Evolutionary conservation across 768 basidiomycete genomes (phyloP).

Genomic region (Phanerodontia chrysosporium): DNA sequence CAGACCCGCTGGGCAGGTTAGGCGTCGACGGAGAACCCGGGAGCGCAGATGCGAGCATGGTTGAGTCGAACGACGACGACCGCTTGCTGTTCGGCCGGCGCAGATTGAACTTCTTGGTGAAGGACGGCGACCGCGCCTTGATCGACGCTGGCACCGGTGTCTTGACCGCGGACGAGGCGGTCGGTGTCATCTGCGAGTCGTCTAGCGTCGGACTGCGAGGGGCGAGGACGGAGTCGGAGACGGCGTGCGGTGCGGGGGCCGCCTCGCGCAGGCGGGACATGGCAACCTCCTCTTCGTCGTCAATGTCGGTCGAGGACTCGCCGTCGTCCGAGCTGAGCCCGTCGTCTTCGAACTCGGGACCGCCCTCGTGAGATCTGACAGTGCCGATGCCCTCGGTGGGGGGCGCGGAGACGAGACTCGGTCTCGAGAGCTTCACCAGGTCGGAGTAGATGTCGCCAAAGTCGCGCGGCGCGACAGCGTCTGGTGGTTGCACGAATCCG

Average conservation of each 20-base stretch:
- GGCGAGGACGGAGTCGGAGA: not conserved
- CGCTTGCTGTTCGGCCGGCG: slow-evolving; percentile 29
- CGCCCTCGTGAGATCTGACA: slow-evolving; percentile 54
- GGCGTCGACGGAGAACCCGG: slow-evolving; percentile 14
- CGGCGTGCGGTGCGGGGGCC: not conserved
- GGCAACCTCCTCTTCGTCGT: slow-evolving; percentile 29
- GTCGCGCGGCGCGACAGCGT: slow-evolving; percentile 39
- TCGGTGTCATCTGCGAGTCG: slow-evolving; percentile 3
- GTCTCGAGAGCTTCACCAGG: slow-evolving; percentile 58
- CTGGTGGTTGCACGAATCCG: slow-evolving; percentile 48
- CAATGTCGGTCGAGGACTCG: slow-evolving; percentile 32
- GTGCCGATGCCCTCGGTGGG: slow-evolving; percentile 91
- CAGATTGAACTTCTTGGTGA: slow-evolving; percentile 29
- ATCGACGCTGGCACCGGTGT: not conserved
- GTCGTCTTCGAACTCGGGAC: slow-evolving; percentile 67
- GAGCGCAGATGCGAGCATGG: not conserved
- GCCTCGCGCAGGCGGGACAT: slow-evolving; percentile 9
- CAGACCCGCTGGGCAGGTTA: slow-evolving; percentile 1
- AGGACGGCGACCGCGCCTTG: slow-evolving; percentile 22
- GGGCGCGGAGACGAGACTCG: slow-evolving; percentile 69
- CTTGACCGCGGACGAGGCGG: not conserved
- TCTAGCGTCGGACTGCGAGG: not conserved
- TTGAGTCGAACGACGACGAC: slow-evolving; percentile 27
- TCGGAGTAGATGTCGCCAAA: slow-evolving; percentile 62
- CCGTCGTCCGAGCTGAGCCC: slow-evolving; percentile 59